A percentile compares a stretch with the other conserved stretches of the same genome.
Evolutionary conservation across 164 flowering plant genomes (phyloP).

Genomic region (Stephania yunnanensis): DNA sequence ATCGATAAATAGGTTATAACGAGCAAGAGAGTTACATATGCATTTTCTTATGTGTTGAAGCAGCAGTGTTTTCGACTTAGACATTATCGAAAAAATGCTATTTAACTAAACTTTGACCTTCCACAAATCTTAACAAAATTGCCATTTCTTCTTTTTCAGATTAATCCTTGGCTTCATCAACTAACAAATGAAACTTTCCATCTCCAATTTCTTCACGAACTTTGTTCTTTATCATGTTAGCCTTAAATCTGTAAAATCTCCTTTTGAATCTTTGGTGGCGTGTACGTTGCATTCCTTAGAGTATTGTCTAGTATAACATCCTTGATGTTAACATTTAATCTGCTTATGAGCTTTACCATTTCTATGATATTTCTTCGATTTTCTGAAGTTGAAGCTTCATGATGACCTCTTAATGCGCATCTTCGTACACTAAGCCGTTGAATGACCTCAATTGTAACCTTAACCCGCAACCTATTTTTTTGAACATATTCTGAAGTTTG

Average conservation of each 20-base stretch:
- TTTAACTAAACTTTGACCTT: conserved; percentile 3
- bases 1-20: too few species aligned
- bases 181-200: conserved; percentile 18
- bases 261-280: conserved; percentile 16
- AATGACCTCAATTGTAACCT: not conserved
- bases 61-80: not conserved
- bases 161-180: conserved; percentile 20
- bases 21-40: not conserved
- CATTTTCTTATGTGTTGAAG: too few species aligned
- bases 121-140: conserved; percentile 21
- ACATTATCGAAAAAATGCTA: conserved; percentile 6
- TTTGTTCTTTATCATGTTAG: not conserved
- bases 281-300: conserved; percentile 6
- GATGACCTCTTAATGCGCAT: conserved; percentile 18
- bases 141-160: conserved; percentile 18
- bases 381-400: conserved; percentile 4
- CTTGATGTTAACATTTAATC: not conserved
- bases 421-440: conserved; percentile 11
- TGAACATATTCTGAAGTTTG: not conserved
- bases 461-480: conserved; percentile 4
- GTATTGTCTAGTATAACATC: too few species aligned
- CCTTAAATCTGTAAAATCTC: conserved; percentile 9
- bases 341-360: conserved; percentile 10
- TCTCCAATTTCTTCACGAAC: too few species aligned
- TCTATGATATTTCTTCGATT: not conserved